Evolutionary conservation across 2,329 filamentous ascomycete species (phyloP), one percentile per base, ranked within the genome.

Genomic region (Exophiala sp.): DNA sequence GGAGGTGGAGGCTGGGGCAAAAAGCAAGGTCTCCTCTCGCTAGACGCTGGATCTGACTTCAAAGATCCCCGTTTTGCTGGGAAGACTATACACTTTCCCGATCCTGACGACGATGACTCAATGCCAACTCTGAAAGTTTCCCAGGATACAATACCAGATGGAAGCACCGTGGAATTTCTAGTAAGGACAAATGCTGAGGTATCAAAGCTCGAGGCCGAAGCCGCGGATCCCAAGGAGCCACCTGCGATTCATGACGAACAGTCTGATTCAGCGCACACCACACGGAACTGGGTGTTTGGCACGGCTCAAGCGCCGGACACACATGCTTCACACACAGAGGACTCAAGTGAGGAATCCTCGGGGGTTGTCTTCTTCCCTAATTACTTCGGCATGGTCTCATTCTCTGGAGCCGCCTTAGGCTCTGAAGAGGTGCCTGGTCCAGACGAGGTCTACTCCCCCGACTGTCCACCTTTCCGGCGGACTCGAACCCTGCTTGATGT

Each of bases 1-100:
- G 63, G 63, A 29, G 63, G 63, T 12, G 63, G 60, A 21, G 63
- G 63, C 16, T 65, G 63, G 63, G 63, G 63, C 6, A 57, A 63
- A 39, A 62, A 60, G 47, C 47, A 57, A 40, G 63, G 63, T 11
- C 54, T 65, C 8, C 52, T 65, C 7, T 64, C 63, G 7, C 44
- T 65, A 5, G 63, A 65, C 20, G 52, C 59, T 12, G 52, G 56
- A 3, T 51, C 53, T 35, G 48, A 54, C 35, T 53, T 61, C 10
- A 47, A 40, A 9, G 11, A 20, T 29, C 7, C 7, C 21, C 12
- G 33, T n/a, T 40, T 43, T 16, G 38, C 32, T 9, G 41, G 39
- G 10, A 24, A n/a, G 12, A 47, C 55, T 2, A 18, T 48, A n/a
- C 43, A 35, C 36, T 55, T 57, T 9, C 52, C 55, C 10, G 52